A percentile compares a stretch with the other conserved stretches of the same genome.
These are phyloP conservation scores for Podila clonocystis DNA, from an alignment of 192 early-diverging fungal species.

Conservation along the genomic window DNA sequence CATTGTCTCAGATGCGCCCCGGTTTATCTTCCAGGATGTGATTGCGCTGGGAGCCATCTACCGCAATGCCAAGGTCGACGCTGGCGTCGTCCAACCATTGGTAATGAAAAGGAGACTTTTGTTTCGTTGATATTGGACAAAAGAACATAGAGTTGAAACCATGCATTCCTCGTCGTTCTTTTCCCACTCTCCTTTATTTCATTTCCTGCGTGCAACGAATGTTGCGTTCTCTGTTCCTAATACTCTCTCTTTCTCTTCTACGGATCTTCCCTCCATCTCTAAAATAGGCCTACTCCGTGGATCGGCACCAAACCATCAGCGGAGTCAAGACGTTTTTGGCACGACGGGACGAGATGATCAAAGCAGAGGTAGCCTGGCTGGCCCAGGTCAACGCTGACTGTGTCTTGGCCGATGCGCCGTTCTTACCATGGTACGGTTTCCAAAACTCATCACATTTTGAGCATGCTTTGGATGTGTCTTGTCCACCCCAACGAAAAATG, in stretches of 20 bases:
- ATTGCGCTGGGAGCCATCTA: conserved; percentile 58
- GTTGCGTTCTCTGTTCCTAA: no score
- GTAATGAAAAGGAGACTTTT: not conserved
- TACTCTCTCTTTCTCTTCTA: not conserved
- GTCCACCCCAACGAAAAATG: not conserved
- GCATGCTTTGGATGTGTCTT: not conserved
- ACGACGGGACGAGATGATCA: conserved; percentile 48
- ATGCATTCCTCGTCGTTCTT: no score
- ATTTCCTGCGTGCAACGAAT: no score
- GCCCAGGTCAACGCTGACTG: conserved; percentile 60
- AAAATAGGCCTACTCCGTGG: conserved; percentile 62
- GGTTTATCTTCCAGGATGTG: conserved; percentile 63
- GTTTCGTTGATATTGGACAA: not conserved
- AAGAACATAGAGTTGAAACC: no score
- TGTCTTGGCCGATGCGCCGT: conserved; percentile 66
- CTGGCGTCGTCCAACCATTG: conserved; percentile 67
- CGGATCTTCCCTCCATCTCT: not conserved
- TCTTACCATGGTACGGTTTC: conserved; percentile 60
- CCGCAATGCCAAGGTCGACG: conserved; percentile 64
- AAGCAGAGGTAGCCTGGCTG: conserved; percentile 61
- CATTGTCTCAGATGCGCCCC: conserved; percentile 62
- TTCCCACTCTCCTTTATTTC: no score
- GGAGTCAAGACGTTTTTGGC: conserved; percentile 57
- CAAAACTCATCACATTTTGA: not conserved
- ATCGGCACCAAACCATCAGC: conserved; percentile 60